Conservation (phyloP, 768 basidiomycete species). For the Royoungia palumana region DNA sequence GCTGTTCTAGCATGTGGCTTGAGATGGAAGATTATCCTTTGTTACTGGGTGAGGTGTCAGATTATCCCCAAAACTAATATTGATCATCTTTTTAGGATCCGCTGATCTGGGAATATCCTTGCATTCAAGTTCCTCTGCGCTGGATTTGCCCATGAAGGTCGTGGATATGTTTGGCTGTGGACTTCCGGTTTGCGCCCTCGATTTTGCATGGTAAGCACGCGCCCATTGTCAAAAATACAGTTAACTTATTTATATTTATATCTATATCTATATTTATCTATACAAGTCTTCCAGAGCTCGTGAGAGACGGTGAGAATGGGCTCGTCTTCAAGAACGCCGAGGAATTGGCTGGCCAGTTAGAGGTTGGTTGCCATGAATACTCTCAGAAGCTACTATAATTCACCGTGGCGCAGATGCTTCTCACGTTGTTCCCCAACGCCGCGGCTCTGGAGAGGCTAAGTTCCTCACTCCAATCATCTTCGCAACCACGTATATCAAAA, state of each 20-base stretch:
- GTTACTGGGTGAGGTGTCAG: constrained; percentile 59
- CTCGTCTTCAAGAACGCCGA: constrained; percentile 64
- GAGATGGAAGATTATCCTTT: constrained; percentile 87
- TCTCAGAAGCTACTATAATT: not conserved
- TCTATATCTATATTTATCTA: too few relatives aligned
- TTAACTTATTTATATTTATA: constrained; percentile 4
- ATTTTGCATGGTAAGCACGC: constrained; percentile 75
- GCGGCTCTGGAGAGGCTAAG: constrained; percentile 49
- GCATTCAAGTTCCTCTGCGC: constrained; percentile 84
- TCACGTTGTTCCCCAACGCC: constrained; percentile 60
- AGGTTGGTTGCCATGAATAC: constrained; percentile 31
- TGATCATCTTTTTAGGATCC: constrained; percentile 53
- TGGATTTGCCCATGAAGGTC: constrained; percentile 98
- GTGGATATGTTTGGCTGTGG: constrained; percentile 99
- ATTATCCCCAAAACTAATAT: not conserved
- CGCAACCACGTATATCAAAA: constrained; percentile 23
- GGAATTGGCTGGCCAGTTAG: constrained; percentile 70
- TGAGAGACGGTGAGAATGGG: constrained; percentile 82
- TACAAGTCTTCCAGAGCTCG: constrained; percentile 77
- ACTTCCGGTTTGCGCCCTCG: constrained; percentile 86
- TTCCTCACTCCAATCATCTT: constrained; percentile 42
- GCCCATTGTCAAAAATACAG: not conserved
- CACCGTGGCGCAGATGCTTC: constrained; percentile 42
- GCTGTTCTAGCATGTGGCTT: constrained; percentile 82
- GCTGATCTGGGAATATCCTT: constrained; percentile 91